These are phyloP conservation scores for Pichia sp. DNA, from an alignment of 1,139 yeast genomes.

Conservation along the genomic window DNA sequence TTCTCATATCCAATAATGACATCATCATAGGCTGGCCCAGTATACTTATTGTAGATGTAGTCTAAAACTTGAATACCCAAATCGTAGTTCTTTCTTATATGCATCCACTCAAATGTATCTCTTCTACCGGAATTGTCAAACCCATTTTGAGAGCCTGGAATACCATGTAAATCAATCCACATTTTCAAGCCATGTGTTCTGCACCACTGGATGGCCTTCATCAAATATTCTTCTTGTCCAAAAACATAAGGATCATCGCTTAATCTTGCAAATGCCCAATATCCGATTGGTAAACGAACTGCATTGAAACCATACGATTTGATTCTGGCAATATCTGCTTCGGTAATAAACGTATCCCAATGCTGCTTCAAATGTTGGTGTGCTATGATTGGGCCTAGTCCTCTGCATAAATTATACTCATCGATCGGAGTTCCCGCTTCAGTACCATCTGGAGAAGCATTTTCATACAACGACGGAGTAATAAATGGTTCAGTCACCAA, in stretches of 20 bases:
- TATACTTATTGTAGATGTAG: constrained; percentile 59
- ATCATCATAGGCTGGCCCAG: constrained; percentile 59
- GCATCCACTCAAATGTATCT: constrained; percentile 49
- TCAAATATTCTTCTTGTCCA: constrained; percentile 76
- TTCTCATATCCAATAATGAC: constrained; percentile 83
- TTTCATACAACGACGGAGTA: constrained; percentile 69
- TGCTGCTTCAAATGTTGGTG: constrained; percentile 53
- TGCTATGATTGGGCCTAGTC: constrained; percentile 64
- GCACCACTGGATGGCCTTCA: constrained; percentile 59
- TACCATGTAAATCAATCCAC: constrained; percentile 66
- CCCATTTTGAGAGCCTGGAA: constrained; percentile 71
- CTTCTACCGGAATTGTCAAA: constrained; percentile 65
- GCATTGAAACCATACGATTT: constrained; percentile 70
- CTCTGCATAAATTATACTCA: constrained; percentile 70
- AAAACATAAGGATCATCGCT: constrained; percentile 81
- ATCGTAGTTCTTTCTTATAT: constrained; percentile 11
- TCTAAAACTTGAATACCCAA: constrained; percentile 48
- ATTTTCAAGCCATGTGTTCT: constrained; percentile 47
- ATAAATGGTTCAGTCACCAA: constrained; percentile 84
- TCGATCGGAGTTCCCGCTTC: constrained; percentile 71
- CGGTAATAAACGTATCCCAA: constrained; percentile 81
- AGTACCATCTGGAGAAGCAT: constrained; percentile 23
- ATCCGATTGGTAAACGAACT: constrained; percentile 91
- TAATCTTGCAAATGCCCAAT: constrained; percentile 82
- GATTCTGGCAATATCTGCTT: constrained; percentile 66